Evolutionary conservation across 768 basidiomycete genomes (phyloP), one percentile per base, ranked within the genome.

Genomic region (Tubosaeta brunneosetosa): DNA sequence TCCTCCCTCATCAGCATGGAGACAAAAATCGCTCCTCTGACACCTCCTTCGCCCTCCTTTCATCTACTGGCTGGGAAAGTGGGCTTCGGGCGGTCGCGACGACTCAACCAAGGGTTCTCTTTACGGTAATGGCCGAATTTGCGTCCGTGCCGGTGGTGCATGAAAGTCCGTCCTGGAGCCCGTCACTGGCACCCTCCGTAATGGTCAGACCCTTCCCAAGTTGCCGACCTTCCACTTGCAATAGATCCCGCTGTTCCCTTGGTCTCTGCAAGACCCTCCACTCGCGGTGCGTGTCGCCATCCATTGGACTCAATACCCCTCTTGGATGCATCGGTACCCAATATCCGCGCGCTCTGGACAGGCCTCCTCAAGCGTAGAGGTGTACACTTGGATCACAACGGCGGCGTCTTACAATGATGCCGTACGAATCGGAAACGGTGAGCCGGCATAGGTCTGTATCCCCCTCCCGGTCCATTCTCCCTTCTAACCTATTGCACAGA

Each of bases 361-460:
- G 81, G 87, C 4, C 72, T 85, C 51, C 62, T 91, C 45, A 70
- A 69, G 41, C 74, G 73, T 59, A 74, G 75, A 25, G 73, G 74
- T 0, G 69, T 86, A 3, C 63, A 73, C n/a, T 62, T 89, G 53
- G 79, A 84, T 59, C 77, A 83, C 46, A 77, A 74, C 49, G 77
- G 85, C 4, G 87, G 86, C 8, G 89, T 88, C 67, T 91, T 91
- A 65, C 68, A 77, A 89, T 63, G 86, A 90, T 52, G 69, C 84
- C 2, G 70, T 69, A 22, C 78, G 87, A 17, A 82, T 91, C 12
- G 77, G 81, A 0, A 69, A 69, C 0, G 69, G 77, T 22, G 90
- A 86, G 66, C 88, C 0, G 79, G 79, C 1, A 83, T 90, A 58
- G 74, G 86, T 84, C 12, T 17, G 53, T 55, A 7, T 26, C 22